Base-by-base conservation (phyloP, 129 eudicot genomes). In the Deinandra increscens region DNA sequence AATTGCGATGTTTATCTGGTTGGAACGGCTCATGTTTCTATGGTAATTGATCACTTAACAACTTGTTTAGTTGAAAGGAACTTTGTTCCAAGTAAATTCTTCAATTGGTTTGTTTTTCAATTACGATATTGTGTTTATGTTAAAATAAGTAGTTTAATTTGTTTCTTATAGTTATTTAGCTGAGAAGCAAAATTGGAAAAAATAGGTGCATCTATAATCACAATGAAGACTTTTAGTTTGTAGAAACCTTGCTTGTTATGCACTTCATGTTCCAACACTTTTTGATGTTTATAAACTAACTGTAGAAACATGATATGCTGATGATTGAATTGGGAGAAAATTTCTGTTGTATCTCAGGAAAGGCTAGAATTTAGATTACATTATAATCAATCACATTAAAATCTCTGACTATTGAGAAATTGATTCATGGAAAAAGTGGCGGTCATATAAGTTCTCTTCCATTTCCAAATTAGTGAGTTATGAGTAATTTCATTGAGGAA, bases 11-110 rank as follows among this genome's bases (percentile, higher is more conserved):
- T 92, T 62, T 92, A 84, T 83, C 70, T 92, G 75, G 85, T 92
- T 51, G 96, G 98, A 42, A 91, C 98, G 9, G 98, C 98, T 9
- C 98, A 91, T 73, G 96, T 91, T 46, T 91, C 98, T 62, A 42
- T 59, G 98, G 98, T 91, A 82, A 69, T 46, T 29, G 56, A 44
- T 65, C 18, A 9, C 6, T 41, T 31, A 42, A 2, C 58, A 5
- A 13, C 19, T 12, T 34, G 26, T 60, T 34, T 0, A 43, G 50
- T 48, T 46, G 19, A 48, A 13, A 11, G 31, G 38, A 45, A 19
- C 20, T 19, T 29, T 3, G 38, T 72, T 20, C 9, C 9, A 19
- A 10, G 23, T 37, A 13, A 23, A 37, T 41, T 19, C 38, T 6
- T 50, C 50, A 18, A 33, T 45, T 34, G 17, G 31, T 43, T 71